Evolutionary conservation across 805 yeast genomes (phyloP).

Genomic region (Kuraishia floccosa): DNA sequence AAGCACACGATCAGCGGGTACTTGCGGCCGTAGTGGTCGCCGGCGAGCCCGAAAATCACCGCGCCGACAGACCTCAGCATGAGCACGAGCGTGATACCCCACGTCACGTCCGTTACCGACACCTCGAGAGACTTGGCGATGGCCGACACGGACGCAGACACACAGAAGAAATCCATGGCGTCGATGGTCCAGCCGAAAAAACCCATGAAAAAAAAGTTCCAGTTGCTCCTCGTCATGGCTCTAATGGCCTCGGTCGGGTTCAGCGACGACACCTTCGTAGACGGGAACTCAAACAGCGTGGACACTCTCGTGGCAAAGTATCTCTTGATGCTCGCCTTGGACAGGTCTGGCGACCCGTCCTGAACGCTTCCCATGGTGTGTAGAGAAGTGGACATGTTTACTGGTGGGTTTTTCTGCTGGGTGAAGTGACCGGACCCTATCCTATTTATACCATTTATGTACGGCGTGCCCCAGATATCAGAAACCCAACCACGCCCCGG

Average conservation of each 20-base stretch:
- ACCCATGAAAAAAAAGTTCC: slow-evolving; percentile 44
- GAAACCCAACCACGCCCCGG: too few relatives aligned
- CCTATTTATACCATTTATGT: too few relatives aligned
- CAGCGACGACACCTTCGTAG: slow-evolving; percentile 20
- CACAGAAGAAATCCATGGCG: slow-evolving; percentile 52
- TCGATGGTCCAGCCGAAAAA: slow-evolving; percentile 55
- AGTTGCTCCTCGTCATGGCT: slow-evolving; percentile 36
- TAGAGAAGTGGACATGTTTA: too few relatives aligned
- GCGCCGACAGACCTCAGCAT: slow-evolving; percentile 65
- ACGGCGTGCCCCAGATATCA: too few relatives aligned
- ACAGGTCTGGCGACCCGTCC: slow-evolving; percentile 15
- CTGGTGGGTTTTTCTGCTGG: too few relatives aligned
- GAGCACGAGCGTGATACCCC: slow-evolving; percentile 58
- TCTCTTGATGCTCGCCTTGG: slow-evolving; percentile 15
- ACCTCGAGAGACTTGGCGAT: slow-evolving; percentile 34
- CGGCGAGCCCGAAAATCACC: slow-evolving; percentile 42
- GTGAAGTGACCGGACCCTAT: too few relatives aligned
- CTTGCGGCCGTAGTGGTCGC: slow-evolving; percentile 52
- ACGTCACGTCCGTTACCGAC: slow-evolving; percentile 39
- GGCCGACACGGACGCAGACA: slow-evolving; percentile 34
- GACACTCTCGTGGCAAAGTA: slow-evolving; percentile 38
- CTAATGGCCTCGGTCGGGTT: slow-evolving; percentile 55
- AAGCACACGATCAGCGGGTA: slow-evolving; percentile 41
- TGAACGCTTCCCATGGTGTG: too few relatives aligned
- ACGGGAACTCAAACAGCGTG: slow-evolving; percentile 35